Conservation (phyloP, 2,329 filamentous ascomycete genomes). For the Alternaria sp. region DNA sequence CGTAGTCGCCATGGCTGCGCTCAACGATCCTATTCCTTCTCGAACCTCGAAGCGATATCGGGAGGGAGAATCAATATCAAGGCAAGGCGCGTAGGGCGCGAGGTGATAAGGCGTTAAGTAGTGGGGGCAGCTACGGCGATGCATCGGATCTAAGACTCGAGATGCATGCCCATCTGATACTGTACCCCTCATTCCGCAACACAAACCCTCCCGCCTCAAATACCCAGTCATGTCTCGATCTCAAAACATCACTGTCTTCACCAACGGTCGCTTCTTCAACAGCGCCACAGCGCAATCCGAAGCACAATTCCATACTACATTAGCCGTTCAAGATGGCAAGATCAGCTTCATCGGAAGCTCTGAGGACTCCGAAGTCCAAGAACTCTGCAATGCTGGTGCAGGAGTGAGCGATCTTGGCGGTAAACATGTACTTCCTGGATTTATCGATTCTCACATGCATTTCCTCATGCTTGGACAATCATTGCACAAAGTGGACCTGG, state of each 20-base stretch:
- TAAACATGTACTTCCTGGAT: slow-evolving; percentile 58
- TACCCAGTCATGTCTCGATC: slow-evolving; percentile 14
- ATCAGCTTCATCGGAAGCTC: slow-evolving; percentile 51
- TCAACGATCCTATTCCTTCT: background rate
- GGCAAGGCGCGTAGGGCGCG: background rate
- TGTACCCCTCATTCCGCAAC: slow-evolving; percentile 5
- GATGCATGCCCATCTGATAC: slow-evolving; percentile 14
- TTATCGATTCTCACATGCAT: slow-evolving; percentile 66
- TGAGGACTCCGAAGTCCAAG: slow-evolving; percentile 32
- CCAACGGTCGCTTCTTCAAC: slow-evolving; percentile 36
- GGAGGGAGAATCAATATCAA: background rate
- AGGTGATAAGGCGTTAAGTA: background rate
- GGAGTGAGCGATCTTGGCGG: slow-evolving; percentile 45
- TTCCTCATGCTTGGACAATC: slow-evolving; percentile 62
- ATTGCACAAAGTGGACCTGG: slow-evolving; percentile 59
- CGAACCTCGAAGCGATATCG: background rate
- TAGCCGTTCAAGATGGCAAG: slow-evolving; percentile 51
- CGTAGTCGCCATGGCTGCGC: background rate
- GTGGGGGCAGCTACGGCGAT: slow-evolving; percentile 9
- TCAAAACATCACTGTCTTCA: slow-evolving; percentile 26
- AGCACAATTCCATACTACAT: slow-evolving; percentile 30
- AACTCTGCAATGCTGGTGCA: slow-evolving; percentile 24
- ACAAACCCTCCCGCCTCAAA: background rate
- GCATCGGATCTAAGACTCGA: slow-evolving; percentile 23
- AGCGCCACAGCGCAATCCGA: slow-evolving; percentile 1